Conservation (phyloP, 2,329 filamentous ascomycete genomes). For the Pestalotiopsis sp. region DNA sequence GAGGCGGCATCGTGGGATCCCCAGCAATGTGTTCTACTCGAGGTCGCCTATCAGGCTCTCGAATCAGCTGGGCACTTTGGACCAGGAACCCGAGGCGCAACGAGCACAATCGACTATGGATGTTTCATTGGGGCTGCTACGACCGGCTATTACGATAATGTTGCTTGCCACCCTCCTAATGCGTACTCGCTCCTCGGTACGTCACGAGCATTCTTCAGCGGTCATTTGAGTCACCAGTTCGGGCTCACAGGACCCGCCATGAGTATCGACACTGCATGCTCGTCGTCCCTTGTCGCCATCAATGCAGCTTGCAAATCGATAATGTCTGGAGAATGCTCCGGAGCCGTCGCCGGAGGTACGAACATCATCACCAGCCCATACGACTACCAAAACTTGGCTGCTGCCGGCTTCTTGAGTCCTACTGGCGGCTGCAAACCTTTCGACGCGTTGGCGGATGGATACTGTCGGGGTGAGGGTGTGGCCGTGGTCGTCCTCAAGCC, state of each 20-base stretch:
- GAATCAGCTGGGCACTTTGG: constrained; percentile 31
- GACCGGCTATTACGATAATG: constrained; percentile 44
- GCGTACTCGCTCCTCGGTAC: constrained; percentile 37
- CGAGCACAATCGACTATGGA: constrained; percentile 29
- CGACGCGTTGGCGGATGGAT: constrained; percentile 49
- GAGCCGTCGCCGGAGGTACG: constrained; percentile 35
- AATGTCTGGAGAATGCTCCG: constrained; percentile 28
- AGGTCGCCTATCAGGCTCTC: constrained; percentile 28
- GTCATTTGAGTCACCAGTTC: constrained; percentile 33
- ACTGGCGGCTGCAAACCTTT: constrained; percentile 33
- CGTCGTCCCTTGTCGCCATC: constrained; percentile 35
- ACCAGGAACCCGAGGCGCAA: constrained; percentile 22
- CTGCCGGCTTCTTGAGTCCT: constrained; percentile 29
- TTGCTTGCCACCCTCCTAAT: constrained; percentile 36
- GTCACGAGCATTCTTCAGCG: constrained; percentile 23
- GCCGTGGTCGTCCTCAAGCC: constrained; percentile 50
- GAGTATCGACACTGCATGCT: constrained; percentile 36
- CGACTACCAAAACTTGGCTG: constrained; percentile 26
- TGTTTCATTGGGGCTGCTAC: constrained; percentile 39
- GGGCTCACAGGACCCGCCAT: constrained; percentile 32
- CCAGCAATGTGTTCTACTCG: constrained; percentile 21
- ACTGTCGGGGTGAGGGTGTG: constrained; percentile 54
- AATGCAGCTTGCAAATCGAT: constrained; percentile 36
- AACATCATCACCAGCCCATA: constrained; percentile 29
- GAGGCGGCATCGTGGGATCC: constrained; percentile 22